Conservation (phyloP, 495 filamentous ascomycete species). For the Parachaetomium inaequale region DNA sequence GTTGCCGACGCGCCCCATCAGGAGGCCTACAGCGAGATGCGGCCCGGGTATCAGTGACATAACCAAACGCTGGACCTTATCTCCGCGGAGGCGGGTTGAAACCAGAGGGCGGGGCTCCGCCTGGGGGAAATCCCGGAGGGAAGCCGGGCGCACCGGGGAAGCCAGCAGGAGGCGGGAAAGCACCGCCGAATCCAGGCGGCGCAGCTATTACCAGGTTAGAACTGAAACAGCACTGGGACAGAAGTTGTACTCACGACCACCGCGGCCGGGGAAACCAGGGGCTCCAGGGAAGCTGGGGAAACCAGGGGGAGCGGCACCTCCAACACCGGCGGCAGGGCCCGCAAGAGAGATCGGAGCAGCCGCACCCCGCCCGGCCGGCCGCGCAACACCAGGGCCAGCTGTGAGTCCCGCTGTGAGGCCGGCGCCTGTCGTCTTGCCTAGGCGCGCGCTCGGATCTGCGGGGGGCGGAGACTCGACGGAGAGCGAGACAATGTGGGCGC, state of each 20-base stretch:
- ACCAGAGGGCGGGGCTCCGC: constrained; percentile 54
- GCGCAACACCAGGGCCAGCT: constrained; percentile 84
- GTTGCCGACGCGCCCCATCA: neutral
- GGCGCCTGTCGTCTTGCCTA: constrained; percentile 71
- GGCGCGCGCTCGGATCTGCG: constrained; percentile 83
- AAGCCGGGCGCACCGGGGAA: constrained; percentile 54
- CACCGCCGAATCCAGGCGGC: constrained; percentile 59
- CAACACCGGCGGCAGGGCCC: constrained; percentile 87
- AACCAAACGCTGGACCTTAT: constrained; percentile 41
- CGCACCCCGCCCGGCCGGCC: constrained; percentile 83
- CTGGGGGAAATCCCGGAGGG: constrained; percentile 50
- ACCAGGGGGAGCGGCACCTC: constrained; percentile 69
- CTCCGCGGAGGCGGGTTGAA: constrained; percentile 64
- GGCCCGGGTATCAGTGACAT: constrained; percentile 21
- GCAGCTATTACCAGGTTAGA: constrained; percentile 42
- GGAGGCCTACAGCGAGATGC: constrained; percentile 9
- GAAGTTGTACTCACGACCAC: constrained; percentile 58
- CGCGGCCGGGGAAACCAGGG: constrained; percentile 73
- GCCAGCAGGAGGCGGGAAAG: constrained; percentile 45
- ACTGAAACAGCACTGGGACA: neutral
- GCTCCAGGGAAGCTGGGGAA: constrained; percentile 65
- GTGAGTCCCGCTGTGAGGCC: constrained; percentile 64
- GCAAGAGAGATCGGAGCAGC: constrained; percentile 72
- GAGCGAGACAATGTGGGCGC: constrained; percentile 86
- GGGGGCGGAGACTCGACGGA: constrained; percentile 97